Evolutionary conservation across 768 basidiomycete species (phyloP).

Genomic region (Neoboletus subvelutipes): DNA sequence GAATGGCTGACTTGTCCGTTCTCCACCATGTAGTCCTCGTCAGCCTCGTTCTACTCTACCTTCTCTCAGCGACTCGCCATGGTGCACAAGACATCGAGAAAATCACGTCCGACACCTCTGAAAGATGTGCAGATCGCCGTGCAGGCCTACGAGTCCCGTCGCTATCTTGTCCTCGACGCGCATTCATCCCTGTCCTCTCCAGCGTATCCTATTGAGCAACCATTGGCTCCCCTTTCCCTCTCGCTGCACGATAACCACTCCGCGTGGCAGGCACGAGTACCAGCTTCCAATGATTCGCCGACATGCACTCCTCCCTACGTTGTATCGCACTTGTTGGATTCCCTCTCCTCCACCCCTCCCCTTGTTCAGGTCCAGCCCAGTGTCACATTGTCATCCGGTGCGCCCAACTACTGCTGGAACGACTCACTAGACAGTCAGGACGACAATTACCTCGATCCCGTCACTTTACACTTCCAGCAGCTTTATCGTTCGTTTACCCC

Average conservation of each 20-base stretch:
- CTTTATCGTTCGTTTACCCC: slow-evolving; percentile 14
- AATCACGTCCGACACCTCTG: slow-evolving; percentile 13
- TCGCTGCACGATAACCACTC: neutral
- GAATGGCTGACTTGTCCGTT: slow-evolving; percentile 19
- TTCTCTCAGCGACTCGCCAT: neutral
- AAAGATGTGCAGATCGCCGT: slow-evolving; percentile 18
- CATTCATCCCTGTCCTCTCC: neutral
- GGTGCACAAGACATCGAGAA: slow-evolving; percentile 2
- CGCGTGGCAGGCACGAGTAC: neutral
- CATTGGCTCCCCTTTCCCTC: neutral
- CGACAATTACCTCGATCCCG: neutral
- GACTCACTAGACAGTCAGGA: neutral
- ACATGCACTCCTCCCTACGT: neutral
- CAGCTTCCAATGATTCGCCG: neutral
- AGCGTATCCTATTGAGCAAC: slow-evolving; percentile 5
- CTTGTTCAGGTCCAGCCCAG: neutral
- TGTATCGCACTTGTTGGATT: slow-evolving; percentile 7
- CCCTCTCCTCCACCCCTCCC: neutral
- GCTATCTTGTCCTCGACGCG: slow-evolving; percentile 13
- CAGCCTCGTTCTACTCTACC: neutral
- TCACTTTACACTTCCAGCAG: neutral
- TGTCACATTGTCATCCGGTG: neutral
- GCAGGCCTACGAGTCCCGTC: slow-evolving; percentile 13
- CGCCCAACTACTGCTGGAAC: neutral
- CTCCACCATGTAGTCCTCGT: neutral